A percentile compares a stretch with the other conserved stretches of the same genome.
phyloP scores from a whole-genome alignment of 2,329 filamentous ascomycete genomes.

The Colletotrichum sp. region DNA sequence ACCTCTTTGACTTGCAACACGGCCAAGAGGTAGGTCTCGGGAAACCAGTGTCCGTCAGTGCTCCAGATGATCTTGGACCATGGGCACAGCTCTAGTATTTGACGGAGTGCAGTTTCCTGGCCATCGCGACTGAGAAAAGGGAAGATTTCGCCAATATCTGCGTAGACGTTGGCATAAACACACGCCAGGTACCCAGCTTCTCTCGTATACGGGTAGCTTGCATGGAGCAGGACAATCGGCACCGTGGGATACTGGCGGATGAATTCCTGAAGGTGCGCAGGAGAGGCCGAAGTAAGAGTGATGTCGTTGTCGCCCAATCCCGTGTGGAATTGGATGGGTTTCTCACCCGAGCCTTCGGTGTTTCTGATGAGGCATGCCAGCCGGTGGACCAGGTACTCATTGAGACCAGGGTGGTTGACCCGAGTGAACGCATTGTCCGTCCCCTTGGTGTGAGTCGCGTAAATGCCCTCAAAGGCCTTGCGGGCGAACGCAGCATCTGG shows the following conservation, averaged over 20 bases:
- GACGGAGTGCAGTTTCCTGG: constrained; percentile 72
- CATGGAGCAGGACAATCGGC: constrained; percentile 79
- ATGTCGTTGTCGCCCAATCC: constrained; percentile 84
- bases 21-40: constrained; percentile 78
- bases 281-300: constrained; percentile 71
- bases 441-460: constrained; percentile 26
- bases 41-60: constrained; percentile 80
- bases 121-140: constrained; percentile 79
- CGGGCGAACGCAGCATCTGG: constrained; percentile 47
- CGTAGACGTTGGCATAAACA: constrained; percentile 80
- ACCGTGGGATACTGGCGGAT: constrained; percentile 73
- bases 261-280: constrained; percentile 75
- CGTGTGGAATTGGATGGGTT: constrained; percentile 85
- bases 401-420: constrained; percentile 69
- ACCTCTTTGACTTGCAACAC: constrained; percentile 75
- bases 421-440: constrained; percentile 46
- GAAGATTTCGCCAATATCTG: constrained; percentile 85
- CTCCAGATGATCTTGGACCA: constrained; percentile 80
- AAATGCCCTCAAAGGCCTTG: constrained; percentile 43
- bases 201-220: constrained; percentile 80
- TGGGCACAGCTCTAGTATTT: constrained; percentile 78
- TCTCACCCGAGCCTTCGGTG: constrained; percentile 52
- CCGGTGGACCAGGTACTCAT: constrained; percentile 71
- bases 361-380: constrained; percentile 64
- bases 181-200: constrained; percentile 81